These are phyloP conservation scores for Entomortierella lignicola DNA, from an alignment of 192 early-diverging fungal species.

Conservation along the genomic window DNA sequence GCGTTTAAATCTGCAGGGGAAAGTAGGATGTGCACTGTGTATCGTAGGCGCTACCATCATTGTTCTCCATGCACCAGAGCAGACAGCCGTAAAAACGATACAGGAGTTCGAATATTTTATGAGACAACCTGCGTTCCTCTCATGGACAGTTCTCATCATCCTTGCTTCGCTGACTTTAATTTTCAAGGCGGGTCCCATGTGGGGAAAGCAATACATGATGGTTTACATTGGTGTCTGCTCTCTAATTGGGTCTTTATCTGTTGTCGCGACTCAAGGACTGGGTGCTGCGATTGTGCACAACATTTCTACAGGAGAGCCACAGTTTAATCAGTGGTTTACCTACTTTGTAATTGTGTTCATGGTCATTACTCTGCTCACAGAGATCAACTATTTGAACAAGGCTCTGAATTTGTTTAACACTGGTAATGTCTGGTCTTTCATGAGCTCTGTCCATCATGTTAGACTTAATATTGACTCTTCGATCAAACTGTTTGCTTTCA, in stretches of 20 bases:
- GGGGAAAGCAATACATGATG: constrained; percentile 84
- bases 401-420: constrained; percentile 93
- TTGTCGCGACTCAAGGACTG: constrained; percentile 89
- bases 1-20: constrained; percentile 81
- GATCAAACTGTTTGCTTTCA: neutral
- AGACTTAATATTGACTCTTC: too few relatives aligned
- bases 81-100: constrained; percentile 77
- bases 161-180: constrained; percentile 74
- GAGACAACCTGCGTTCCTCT: constrained; percentile 78
- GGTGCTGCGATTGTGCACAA: constrained; percentile 90
- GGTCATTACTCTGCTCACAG: constrained; percentile 81
- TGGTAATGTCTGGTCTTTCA: constrained; percentile 22
- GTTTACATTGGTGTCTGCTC: constrained; percentile 94
- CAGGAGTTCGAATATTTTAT: constrained; percentile 82
- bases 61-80: constrained; percentile 86
- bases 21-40: constrained; percentile 89
- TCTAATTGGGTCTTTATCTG: constrained; percentile 88
- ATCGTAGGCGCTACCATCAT: constrained; percentile 87
- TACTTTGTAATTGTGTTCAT: constrained; percentile 85
- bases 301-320: constrained; percentile 80
- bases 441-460: too few relatives aligned
- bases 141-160: constrained; percentile 75
- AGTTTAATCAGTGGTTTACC: constrained; percentile 85
- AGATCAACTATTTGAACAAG: constrained; percentile 98
- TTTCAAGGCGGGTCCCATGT: constrained; percentile 77